A percentile compares a stretch with the other conserved stretches of the same genome.
Evolutionary conservation across 2,329 filamentous ascomycete genomes (phyloP).

Genomic region (Pseudogymnoascus sp.): DNA sequence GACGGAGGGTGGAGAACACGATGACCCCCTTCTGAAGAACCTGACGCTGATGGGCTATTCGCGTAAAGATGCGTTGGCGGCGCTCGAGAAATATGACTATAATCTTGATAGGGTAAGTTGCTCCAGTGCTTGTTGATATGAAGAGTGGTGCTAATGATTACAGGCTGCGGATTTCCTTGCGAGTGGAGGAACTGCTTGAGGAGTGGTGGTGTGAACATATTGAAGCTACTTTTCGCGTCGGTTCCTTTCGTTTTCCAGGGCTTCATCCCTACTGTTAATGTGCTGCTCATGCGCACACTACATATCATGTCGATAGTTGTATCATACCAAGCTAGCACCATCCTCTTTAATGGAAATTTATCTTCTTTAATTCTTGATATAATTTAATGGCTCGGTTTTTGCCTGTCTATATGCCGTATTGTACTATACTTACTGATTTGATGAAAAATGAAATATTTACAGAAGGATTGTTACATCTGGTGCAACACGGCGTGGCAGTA

Average conservation of each 20-base stretch:
- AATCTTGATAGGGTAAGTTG: slow-evolving; percentile 80
- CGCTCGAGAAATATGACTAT: slow-evolving; percentile 92
- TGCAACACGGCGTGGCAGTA: neutral
- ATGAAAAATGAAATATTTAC: slow-evolving; percentile 16
- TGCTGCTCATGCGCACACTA: slow-evolving; percentile 7
- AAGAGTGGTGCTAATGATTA: slow-evolving; percentile 10
- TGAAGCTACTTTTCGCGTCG: slow-evolving; percentile 5
- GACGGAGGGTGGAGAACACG: slow-evolving; percentile 68
- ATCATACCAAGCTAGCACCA: slow-evolving; percentile 10
- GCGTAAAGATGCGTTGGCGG: slow-evolving; percentile 63
- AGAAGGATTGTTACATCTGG: neutral
- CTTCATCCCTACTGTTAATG: slow-evolving; percentile 13
- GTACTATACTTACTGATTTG: slow-evolving; percentile 6
- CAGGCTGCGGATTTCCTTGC: slow-evolving; percentile 31
- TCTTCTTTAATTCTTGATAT: slow-evolving; percentile 7
- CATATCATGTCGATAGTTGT: slow-evolving; percentile 10
- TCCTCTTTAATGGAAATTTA: slow-evolving; percentile 6
- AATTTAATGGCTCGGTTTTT: neutral
- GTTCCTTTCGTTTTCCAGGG: neutral
- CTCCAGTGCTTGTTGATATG: neutral
- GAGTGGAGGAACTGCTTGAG: slow-evolving; percentile 14
- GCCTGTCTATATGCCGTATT: neutral
- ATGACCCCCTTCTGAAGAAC: slow-evolving; percentile 86
- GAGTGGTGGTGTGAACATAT: neutral
- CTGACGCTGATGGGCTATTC: slow-evolving; percentile 85